Evolutionary conservation across 257 asterid species (phyloP), one percentile per base, ranked within the genome.

Genomic region (Solanum chmielewskii): DNA sequence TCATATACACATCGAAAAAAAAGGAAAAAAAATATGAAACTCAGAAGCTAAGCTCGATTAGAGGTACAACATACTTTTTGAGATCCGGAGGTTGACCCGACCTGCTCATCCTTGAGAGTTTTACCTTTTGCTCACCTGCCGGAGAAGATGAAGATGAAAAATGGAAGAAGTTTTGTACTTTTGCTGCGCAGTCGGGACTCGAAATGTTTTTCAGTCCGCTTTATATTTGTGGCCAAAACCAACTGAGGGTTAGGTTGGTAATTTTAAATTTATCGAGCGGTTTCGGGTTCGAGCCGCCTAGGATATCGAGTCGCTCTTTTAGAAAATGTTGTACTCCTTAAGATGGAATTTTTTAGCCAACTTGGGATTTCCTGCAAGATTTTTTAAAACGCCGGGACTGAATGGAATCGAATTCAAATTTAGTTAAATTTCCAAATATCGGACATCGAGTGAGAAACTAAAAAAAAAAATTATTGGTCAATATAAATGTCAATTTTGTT

Each of bases 11-110:
- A 44, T 15, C 56, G 14, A 4, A 15, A 47, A 23, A 12, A 7
- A 10, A 27, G 29, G 3, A 0, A 29, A 42, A 12, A 23, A 44
- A 4, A 74, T 21, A 39, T 9, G 33, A n/a, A 75, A 75, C n/a
- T 75, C 33, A 44, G 39, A 77, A 42, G 56, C 56, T 23, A 42
- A 76, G 59, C 35, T n/a, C 60, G 35, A n/a, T 42, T 14, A 44
- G 29, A 47, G 37, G 18, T 45, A 45, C 0, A 3, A 29, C 85
- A 20, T 80, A 80, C 85, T 80, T 80, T 49, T 80, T 80, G 18
- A 80, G 85, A 80, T 80, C 85, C 42, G 85, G 85, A 80, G 85
- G 85, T 29, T 80, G 85, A 47, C 85, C 85, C 68, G 85, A 80
- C 31, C 85, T 47, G 68, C 85, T 80, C 85, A 80, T 80, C 44